Evolutionary conservation across 1,284 basidiomycete species (phyloP).

Genomic region (Heterobasidion annosum): DNA sequence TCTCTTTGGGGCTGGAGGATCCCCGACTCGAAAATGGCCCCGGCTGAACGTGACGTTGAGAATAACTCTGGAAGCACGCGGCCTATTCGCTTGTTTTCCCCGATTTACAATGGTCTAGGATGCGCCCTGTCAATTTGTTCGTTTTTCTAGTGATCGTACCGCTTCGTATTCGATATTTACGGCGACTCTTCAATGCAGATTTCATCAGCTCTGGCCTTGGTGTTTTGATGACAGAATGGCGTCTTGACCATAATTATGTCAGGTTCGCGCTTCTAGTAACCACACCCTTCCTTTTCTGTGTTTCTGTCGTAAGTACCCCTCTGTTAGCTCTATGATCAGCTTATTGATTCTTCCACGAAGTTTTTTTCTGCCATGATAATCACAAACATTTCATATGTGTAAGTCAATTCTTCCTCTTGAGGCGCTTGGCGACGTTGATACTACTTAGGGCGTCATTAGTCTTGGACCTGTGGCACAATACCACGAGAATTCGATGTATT

Average conservation of each 20-base stretch:
- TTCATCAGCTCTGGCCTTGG: conserved; percentile 53
- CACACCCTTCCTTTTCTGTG: conserved; percentile 57
- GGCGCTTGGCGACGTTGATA: no score
- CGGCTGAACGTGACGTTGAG: conserved; percentile 31
- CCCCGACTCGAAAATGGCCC: conserved; percentile 23
- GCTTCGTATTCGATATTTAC: not conserved
- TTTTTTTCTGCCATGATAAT: conserved; percentile 60
- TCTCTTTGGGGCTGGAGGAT: conserved; percentile 24
- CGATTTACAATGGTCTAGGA: conserved; percentile 69
- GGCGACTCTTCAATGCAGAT: conserved; percentile 25
- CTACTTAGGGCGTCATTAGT: conserved; percentile 16
- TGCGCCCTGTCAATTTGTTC: conserved; percentile 55
- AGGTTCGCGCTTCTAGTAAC: conserved; percentile 63
- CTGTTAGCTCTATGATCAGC: not conserved
- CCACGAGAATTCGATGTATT: conserved; percentile 66
- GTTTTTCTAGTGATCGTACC: conserved; percentile 13
- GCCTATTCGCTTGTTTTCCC: conserved; percentile 65
- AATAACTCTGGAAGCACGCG: conserved; percentile 33
- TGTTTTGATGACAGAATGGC: conserved; percentile 54
- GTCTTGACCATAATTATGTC: conserved; percentile 53
- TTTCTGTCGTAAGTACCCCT: conserved; percentile 48
- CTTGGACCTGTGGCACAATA: conserved; percentile 70
- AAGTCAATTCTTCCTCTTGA: no score
- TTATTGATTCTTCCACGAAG: conserved; percentile 18
- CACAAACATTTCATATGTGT: conserved; percentile 46